Evolutionary conservation across 2,329 filamentous ascomycete species (phyloP).

Genomic region (Colletotrichum graminicola): DNA sequence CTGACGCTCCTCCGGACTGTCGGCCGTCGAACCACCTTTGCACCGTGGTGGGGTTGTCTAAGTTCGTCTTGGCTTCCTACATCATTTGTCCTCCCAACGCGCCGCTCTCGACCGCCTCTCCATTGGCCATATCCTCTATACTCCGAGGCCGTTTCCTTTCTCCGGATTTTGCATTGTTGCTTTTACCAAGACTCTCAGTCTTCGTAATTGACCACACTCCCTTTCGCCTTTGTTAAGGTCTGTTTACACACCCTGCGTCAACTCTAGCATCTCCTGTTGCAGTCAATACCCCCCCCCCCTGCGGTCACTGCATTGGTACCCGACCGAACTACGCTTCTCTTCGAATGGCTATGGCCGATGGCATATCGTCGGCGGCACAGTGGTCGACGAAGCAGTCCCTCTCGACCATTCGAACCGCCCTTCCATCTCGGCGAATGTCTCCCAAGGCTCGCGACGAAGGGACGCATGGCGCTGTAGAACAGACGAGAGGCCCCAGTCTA

Average conservation of each 20-base stretch:
- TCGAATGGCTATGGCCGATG: slow-evolving; percentile 43
- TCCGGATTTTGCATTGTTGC: slow-evolving; percentile 12
- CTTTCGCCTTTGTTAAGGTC: slow-evolving; percentile 13
- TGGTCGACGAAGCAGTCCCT: slow-evolving; percentile 34
- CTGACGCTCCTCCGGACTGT: slow-evolving; percentile 32
- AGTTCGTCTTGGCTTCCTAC: slow-evolving; percentile 27
- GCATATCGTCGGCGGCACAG: slow-evolving; percentile 37
- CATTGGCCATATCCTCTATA: slow-evolving; percentile 14
- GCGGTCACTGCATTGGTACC: neutral
- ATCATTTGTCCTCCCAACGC: slow-evolving; percentile 12
- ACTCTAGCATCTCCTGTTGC: slow-evolving; percentile 10
- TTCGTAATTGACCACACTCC: slow-evolving; percentile 12
- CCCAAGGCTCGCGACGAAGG: slow-evolving; percentile 37
- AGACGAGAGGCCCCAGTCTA: slow-evolving; percentile 26
- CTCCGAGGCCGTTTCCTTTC: slow-evolving; percentile 19
- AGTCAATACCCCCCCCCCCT: neutral
- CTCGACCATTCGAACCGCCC: slow-evolving; percentile 40
- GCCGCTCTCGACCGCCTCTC: slow-evolving; percentile 14
- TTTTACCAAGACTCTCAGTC: slow-evolving; percentile 13
- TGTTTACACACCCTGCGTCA: slow-evolving; percentile 18
- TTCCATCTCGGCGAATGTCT: slow-evolving; percentile 42
- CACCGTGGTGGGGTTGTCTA: slow-evolving; percentile 37
- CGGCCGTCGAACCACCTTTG: slow-evolving; percentile 39
- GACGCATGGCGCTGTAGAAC: slow-evolving; percentile 24
- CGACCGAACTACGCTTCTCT: slow-evolving; percentile 16